Base-by-base conservation (phyloP, 139 green algal species). In the Volvox reticuliferus region DNA sequence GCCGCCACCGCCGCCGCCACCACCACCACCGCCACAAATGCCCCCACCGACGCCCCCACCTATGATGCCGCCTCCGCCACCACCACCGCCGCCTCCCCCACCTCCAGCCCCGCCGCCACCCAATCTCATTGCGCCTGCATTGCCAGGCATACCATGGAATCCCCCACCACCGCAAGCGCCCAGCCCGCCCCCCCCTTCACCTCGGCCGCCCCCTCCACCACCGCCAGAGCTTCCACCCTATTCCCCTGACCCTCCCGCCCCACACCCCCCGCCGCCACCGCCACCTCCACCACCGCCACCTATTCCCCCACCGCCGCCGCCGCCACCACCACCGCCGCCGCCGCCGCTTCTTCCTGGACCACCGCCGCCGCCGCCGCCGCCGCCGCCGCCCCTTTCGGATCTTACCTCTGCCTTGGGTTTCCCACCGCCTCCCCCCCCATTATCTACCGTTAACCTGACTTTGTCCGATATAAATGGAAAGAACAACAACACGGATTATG, bases 301-400 rank as follows among this genome's bases (percentile, higher is more conserved):
- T 35, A 68, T 88, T 36, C 82, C 82, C 26, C 82, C 82, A 13
- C 84, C 84, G 20, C 82, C 82, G 13, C 82, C 82, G 20, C 82
- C 84, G 0, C 68, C 84, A 12, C 84, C 84, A n/a, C 68, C 84
- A 21, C 84, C 84, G 1, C 84, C 84, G 18, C 84, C 84, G 36
- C 84, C 84, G 13, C 84, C 84, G 24, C 19, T 33, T 1, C 12
- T 32, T 12, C 84, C 84, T 18, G n/a, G 22, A 19, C 84, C 84
- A 0, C 84, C 84, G 36, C 84, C 84, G 36, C 84, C 84, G 28
- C 84, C 84, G 24, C 84, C 84, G 12, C 85, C 85, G 18, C 85
- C 69, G 6, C 69, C 85, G 26, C 69, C 71, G 37, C 75, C 75
- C 33, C 21, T 90, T 6, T 26, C 1, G 3, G 0, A 22, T 1